Evolutionary conservation across 2,329 filamentous ascomycete genomes (phyloP).

Genomic region (Clarireedia hainanense): DNA sequence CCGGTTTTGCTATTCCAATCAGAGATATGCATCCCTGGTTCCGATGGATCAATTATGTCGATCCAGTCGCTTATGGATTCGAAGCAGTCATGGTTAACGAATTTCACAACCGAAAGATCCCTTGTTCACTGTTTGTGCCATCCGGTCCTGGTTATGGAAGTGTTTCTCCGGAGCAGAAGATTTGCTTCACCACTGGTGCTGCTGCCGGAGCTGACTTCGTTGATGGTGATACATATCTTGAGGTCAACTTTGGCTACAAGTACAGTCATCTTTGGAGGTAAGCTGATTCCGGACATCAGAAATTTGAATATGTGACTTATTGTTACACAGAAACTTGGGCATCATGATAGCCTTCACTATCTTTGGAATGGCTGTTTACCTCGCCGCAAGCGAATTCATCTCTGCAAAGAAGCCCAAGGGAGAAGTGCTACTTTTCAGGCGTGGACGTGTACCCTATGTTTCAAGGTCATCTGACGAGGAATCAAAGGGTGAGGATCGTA

Average conservation of each 20-base stretch:
- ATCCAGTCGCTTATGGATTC: constrained; percentile 60
- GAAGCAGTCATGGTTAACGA: constrained; percentile 76
- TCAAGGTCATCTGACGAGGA: constrained; percentile 17
- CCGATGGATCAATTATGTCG: constrained; percentile 58
- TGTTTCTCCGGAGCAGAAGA: constrained; percentile 19
- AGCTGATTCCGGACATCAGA: not conserved
- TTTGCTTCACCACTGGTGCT: constrained; percentile 53
- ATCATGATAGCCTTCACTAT: constrained; percentile 58
- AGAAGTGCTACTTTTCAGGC: constrained; percentile 68
- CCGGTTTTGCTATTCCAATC: constrained; percentile 46
- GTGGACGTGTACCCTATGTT: constrained; percentile 43
- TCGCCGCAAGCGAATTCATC: constrained; percentile 56
- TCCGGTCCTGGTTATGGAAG: constrained; percentile 17
- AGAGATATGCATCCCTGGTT: constrained; percentile 48
- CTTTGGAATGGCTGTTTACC: constrained; percentile 55
- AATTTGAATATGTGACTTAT: constrained; percentile 21
- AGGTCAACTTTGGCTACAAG: constrained; percentile 48
- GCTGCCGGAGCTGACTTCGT: constrained; percentile 44
- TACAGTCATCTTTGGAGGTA: constrained; percentile 53
- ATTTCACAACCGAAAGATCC: constrained; percentile 39
- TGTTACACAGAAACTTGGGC: constrained; percentile 48
- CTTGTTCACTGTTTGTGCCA: constrained; percentile 22
- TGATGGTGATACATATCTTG: constrained; percentile 51
- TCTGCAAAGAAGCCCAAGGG: constrained; percentile 67
- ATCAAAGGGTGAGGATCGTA: constrained; percentile 14